Conservation (phyloP, 1,284 basidiomycete species). For the Puccinia sorghi region DNA sequence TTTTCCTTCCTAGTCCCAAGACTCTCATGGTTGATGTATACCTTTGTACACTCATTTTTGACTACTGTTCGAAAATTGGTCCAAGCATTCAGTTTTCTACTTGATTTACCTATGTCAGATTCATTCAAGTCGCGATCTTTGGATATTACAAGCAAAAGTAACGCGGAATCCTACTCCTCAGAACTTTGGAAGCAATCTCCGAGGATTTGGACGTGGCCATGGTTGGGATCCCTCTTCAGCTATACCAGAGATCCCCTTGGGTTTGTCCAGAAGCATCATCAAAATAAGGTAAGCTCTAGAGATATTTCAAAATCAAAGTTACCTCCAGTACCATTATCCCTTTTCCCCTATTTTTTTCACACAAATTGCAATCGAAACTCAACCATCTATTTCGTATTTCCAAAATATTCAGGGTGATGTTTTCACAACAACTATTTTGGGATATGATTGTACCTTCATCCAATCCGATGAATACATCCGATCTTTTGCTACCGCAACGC, state of each 20-base stretch:
- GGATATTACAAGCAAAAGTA: not conserved
- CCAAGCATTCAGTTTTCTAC: slow-evolving; percentile 10
- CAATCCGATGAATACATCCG: slow-evolving; percentile 42
- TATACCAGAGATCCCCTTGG: slow-evolving; percentile 45
- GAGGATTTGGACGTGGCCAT: slow-evolving; percentile 40
- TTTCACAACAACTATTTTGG: slow-evolving; percentile 47
- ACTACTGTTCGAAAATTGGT: slow-evolving; percentile 1
- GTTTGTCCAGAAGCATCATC: slow-evolving; percentile 33
- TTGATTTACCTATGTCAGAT: slow-evolving; percentile 14
- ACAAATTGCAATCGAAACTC: not conserved
- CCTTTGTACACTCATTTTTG: slow-evolving; percentile 9
- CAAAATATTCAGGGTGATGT: slow-evolving; percentile 33
- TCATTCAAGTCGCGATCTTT: not conserved
- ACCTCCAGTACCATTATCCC: not conserved
- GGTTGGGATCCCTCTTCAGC: slow-evolving; percentile 39
- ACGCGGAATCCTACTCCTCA: not conserved
- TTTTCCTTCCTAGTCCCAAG: slow-evolving; percentile 11
- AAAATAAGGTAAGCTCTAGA: slow-evolving; percentile 27
- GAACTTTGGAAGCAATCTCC: slow-evolving; percentile 15
- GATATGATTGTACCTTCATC: slow-evolving; percentile 47
- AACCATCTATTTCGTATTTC: not conserved
- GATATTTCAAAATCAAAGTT: not conserved
- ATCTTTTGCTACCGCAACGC: slow-evolving; percentile 40
- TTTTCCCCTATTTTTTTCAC: slow-evolving; percentile 10
- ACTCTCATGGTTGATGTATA: slow-evolving; percentile 9